Evolutionary conservation across 2,329 filamentous ascomycete species (phyloP).

Genomic region (Verticillium albo-atrum): DNA sequence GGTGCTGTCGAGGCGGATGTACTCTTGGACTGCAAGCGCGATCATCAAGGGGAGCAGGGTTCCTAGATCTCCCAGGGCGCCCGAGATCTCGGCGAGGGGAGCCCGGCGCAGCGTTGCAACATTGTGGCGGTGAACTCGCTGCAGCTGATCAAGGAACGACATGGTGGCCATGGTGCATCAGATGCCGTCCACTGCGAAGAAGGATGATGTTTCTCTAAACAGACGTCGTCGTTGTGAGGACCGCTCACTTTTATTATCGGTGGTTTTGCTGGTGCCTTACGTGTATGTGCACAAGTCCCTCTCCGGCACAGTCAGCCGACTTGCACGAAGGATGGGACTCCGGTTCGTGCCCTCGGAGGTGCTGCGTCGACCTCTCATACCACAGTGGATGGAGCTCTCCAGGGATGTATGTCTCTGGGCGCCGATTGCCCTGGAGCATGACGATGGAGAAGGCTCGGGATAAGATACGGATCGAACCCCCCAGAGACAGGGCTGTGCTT

Average conservation of each 20-base stretch:
- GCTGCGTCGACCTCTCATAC: background rate
- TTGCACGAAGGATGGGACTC: background rate
- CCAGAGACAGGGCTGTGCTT: background rate
- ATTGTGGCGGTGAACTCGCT: constrained; percentile 40
- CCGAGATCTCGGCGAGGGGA: constrained; percentile 72
- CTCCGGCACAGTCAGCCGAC: background rate
- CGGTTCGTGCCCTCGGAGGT: background rate
- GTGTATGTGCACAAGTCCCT: background rate
- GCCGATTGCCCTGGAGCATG: background rate
- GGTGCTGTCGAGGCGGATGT: constrained; percentile 77
- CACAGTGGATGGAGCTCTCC: background rate
- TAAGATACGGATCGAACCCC: background rate
- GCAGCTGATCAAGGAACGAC: constrained; percentile 8
- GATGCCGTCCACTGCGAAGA: background rate
- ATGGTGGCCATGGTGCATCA: constrained; percentile 3
- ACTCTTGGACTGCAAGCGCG: constrained; percentile 71
- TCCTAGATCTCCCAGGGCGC: constrained; percentile 81
- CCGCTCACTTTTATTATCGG: background rate
- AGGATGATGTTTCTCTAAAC: background rate
- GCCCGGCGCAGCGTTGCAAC: constrained; percentile 39
- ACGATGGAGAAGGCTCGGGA: background rate
- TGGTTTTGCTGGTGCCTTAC: background rate
- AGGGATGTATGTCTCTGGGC: background rate
- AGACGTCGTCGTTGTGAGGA: background rate
- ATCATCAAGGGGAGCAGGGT: constrained; percentile 88